Conservation (phyloP, 495 filamentous ascomycete species). For the Platismatia glauca region DNA sequence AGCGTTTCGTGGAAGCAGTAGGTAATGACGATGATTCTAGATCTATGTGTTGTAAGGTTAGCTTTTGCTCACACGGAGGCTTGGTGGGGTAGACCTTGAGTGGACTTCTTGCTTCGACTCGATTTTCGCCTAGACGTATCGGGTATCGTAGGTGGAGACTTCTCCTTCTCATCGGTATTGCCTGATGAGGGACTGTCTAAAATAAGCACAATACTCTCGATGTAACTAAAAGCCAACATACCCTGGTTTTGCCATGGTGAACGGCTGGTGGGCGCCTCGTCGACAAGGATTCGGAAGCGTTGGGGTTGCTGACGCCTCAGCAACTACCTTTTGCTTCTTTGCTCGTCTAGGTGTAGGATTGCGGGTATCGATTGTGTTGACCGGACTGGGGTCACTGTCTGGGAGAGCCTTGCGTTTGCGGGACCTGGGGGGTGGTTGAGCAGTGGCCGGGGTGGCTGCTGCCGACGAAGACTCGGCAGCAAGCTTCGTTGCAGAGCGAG, state of each 20-base stretch:
- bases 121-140: constrained; percentile 58
- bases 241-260: constrained; percentile 78
- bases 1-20: constrained; percentile 35
- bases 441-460: constrained; percentile 17
- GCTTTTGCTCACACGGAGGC: neutral
- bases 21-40: constrained; percentile 17
- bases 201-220: neutral
- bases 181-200: constrained; percentile 14
- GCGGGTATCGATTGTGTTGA: constrained; percentile 34
- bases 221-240: constrained; percentile 34
- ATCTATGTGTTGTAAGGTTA: constrained; percentile 11
- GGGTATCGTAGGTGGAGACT: constrained; percentile 37
- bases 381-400: constrained; percentile 33
- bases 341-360: constrained; percentile 36
- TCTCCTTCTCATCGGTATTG: constrained; percentile 35
- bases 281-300: constrained; percentile 43
- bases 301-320: constrained; percentile 23
- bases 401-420: constrained; percentile 51
- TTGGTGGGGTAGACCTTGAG: constrained; percentile 26
- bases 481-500: constrained; percentile 69
- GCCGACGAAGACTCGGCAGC: constrained; percentile 49
- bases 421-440: constrained; percentile 17
- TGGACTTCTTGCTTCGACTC: constrained; percentile 51
- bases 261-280: constrained; percentile 52
- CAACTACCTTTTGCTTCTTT: constrained; percentile 43